These are phyloP conservation scores for Ceriops tagal DNA, from an alignment of 345 rosid genomes.

Conservation along the genomic window DNA sequence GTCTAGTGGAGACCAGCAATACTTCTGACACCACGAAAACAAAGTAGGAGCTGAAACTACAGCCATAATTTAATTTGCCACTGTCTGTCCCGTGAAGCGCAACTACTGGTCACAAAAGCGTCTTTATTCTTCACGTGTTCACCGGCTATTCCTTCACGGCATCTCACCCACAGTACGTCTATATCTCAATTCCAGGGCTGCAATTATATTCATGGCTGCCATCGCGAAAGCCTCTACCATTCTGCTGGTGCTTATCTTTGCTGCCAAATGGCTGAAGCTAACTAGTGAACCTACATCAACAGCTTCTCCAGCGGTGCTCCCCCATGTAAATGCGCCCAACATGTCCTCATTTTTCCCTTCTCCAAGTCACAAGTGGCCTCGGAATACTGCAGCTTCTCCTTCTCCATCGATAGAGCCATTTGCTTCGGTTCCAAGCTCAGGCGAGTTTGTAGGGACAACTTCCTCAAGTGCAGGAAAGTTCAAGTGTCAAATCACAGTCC, in stretches of 20 bases:
- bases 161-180: constrained; percentile 2
- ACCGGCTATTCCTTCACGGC: not conserved
- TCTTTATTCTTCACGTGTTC: no score
- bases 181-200: not conserved
- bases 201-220: constrained; percentile 35
- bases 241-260: constrained; percentile 26
- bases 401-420: constrained; percentile 42
- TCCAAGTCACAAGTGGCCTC: constrained; percentile 29
- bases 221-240: constrained; percentile 21
- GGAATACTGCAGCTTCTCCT: constrained; percentile 19
- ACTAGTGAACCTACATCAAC: constrained; percentile 36
- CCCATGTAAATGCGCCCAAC: constrained; percentile 45
- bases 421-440: constrained; percentile 46
- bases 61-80: constrained; percentile 17
- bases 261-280: constrained; percentile 19
- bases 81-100: constrained; percentile 34
- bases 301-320: constrained; percentile 59
- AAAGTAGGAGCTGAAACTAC: not conserved
- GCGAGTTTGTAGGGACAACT: constrained; percentile 48
- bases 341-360: constrained; percentile 74
- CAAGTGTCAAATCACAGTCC: constrained; percentile 15
- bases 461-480: constrained; percentile 29
- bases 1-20: constrained; percentile 13
- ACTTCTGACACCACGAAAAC: constrained; percentile 2
- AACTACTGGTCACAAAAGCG: not conserved